Evolutionary conservation across 805 yeast genomes (phyloP).

Genomic region (Yamadazyma paraphyllophila): DNA sequence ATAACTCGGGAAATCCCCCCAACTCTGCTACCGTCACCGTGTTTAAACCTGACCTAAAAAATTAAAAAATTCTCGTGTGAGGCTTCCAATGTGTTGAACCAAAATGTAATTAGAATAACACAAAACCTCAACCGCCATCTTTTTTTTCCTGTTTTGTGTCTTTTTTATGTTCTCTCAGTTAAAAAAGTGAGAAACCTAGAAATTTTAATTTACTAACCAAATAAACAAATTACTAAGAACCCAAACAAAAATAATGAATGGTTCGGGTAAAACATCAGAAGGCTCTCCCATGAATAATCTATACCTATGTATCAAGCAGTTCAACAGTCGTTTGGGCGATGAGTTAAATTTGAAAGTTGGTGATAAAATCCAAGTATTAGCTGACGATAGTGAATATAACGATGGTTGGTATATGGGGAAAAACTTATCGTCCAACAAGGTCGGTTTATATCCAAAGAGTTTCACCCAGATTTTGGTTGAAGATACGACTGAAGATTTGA

Average conservation of each 20-base stretch:
- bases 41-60: too few relatives aligned
- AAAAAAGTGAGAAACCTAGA: background rate
- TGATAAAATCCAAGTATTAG: constrained; percentile 82
- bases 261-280: background rate
- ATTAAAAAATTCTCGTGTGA: background rate
- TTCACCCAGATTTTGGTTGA: constrained; percentile 60
- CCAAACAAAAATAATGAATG: background rate
- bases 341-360: constrained; percentile 80
- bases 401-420: constrained; percentile 98
- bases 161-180: background rate
- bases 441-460: constrained; percentile 88
- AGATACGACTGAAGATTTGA: constrained; percentile 9
- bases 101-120: background rate
- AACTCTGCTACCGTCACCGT: too few relatives aligned
- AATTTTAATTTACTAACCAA: constrained; percentile 2
- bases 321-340: constrained; percentile 83
- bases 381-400: constrained; percentile 89
- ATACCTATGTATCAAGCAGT: constrained; percentile 75
- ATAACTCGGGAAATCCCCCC: background rate
- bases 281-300: constrained; percentile 8
- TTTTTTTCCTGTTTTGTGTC: background rate
- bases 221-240: background rate
- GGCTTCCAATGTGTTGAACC: background rate
- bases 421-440: constrained; percentile 65
- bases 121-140: constrained; percentile 1